Base-by-base conservation (phyloP, 495 filamentous ascomycete species). In the Aspergillus ellipticus region DNA sequence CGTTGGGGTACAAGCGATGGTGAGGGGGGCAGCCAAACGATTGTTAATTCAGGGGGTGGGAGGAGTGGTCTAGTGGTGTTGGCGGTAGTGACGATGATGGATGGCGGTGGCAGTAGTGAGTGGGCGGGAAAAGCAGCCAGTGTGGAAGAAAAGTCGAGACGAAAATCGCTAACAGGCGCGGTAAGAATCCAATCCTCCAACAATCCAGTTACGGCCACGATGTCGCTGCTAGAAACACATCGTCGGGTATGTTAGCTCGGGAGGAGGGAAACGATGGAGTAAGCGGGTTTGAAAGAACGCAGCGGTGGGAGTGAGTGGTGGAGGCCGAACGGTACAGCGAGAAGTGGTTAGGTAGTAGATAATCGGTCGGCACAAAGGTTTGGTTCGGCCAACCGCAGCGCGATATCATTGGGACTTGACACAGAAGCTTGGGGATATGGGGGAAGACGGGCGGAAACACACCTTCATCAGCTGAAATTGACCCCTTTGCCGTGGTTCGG, bases 1-100 rank as follows among this genome's bases (percentile, higher is more conserved):
- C 59, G 60, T 65, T 53, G 59, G 53, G 49, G 60, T 59, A 62
- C 60, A 64, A 65, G 58, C 65, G 67, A 66, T 62, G 58, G 60
- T 59, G 61, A 57, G 39, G 35, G 35, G 35, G 35, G 35, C 35
- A 13, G 35, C 35, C 3, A 39, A 39, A 15, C 35, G 35, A 39
- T 39, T 39, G 35, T n/a, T 39, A 13, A n/a, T 39, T 39, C 35
- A 39, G 35, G 35, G 33, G 35, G 35, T 39, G 35, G 11, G n/a
- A 39, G n/a, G 48, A 60, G 54, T 21, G 24, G 50, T 58, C 46
- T 57, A 15, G 50, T 51, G 28, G 54, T 51, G 46, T 41, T 47
- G 17, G 24, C n/a, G 17, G 49, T 51, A 4, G 29, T 51, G 31
- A 29, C 21, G 49, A 22, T 39, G 49, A 13, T 37, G 31, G 31